Conservation (phyloP, 306 rosid species). For the Luffa aegyptiaca region DNA sequence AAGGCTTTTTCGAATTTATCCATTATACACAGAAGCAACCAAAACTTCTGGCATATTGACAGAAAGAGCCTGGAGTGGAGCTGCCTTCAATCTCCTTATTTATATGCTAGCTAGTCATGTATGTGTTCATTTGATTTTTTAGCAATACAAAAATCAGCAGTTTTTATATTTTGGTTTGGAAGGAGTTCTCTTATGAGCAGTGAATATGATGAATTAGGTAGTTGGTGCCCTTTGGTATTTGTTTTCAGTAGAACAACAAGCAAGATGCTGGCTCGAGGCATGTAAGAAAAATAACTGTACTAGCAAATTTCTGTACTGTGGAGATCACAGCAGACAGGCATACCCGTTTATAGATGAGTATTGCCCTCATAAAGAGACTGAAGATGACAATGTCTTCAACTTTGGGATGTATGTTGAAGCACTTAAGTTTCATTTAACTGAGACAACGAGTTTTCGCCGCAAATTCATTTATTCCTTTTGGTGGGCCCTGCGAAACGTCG, state of each 20-base stretch:
- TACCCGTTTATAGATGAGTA: not conserved
- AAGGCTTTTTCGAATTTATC: conserved; percentile 49
- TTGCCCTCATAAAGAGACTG: conserved; percentile 31
- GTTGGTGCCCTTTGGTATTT: conserved; percentile 89
- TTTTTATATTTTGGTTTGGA: not conserved
- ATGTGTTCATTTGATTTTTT: conserved; percentile 19
- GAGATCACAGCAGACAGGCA: fast-evolving
- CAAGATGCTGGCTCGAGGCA: conserved; percentile 42
- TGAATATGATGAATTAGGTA: conserved; percentile 28
- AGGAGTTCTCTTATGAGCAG: conserved; percentile 3
- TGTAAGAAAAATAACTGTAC: not conserved
- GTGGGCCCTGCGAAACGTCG: conserved; percentile 84
- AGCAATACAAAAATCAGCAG: not conserved
- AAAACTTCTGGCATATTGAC: conserved; percentile 68
- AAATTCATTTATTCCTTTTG: conserved; percentile 78
- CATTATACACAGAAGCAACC: conserved; percentile 58
- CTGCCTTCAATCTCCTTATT: conserved; percentile 73
- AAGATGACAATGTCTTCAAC: conserved; percentile 23
- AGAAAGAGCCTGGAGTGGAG: conserved; percentile 87
- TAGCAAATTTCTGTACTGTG: conserved; percentile 20
- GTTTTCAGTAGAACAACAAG: conserved; percentile 44
- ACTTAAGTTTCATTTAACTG: conserved; percentile 30
- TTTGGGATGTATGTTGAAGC: conserved; percentile 65
- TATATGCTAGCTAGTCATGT: conserved; percentile 90
- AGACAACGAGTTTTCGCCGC: conserved; percentile 22